These are phyloP conservation scores for Domatiomyces globalis DNA, from an alignment of 2,329 filamentous ascomycete species.

Conservation along the genomic window DNA sequence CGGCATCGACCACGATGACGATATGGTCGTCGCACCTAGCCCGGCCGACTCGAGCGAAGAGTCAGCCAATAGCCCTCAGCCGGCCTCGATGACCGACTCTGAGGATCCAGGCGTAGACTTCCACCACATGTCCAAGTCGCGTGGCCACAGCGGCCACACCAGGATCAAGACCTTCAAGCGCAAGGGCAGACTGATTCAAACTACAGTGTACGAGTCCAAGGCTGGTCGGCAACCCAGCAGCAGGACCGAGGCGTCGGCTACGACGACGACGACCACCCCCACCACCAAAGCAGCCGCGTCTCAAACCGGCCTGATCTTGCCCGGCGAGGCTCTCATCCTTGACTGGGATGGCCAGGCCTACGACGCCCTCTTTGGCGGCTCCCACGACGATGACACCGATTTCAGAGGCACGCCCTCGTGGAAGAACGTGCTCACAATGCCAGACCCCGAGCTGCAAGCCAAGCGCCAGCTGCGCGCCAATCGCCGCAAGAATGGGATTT, in stretches of 20 bases:
- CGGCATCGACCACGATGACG: slow-evolving; percentile 13
- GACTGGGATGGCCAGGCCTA: slow-evolving; percentile 66
- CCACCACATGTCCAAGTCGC: slow-evolving; percentile 12
- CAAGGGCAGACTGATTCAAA: slow-evolving; percentile 22
- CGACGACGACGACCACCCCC: slow-evolving; percentile 33
- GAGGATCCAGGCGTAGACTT: slow-evolving; percentile 17
- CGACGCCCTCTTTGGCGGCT: slow-evolving; percentile 51
- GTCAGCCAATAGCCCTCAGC: slow-evolving; percentile 12
- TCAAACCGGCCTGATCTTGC: slow-evolving; percentile 48
- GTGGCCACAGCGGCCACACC: slow-evolving; percentile 13
- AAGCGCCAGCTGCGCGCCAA: slow-evolving; percentile 48
- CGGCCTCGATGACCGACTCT: slow-evolving; percentile 19
- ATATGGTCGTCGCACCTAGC: slow-evolving; percentile 18
- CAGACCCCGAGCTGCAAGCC: slow-evolving; percentile 49
- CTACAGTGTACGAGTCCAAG: slow-evolving; percentile 7
- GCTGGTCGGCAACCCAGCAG: slow-evolving; percentile 8
- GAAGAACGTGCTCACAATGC: slow-evolving; percentile 35
- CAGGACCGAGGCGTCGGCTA: too few species aligned
- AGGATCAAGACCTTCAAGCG: slow-evolving; percentile 24
- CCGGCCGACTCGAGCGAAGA: slow-evolving; percentile 19
- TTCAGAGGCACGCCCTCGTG: slow-evolving; percentile 49
- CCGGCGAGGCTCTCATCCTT: slow-evolving; percentile 72
- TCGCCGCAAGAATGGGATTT: slow-evolving; percentile 62
- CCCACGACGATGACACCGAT: slow-evolving; percentile 30
- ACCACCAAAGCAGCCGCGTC: background rate